These are phyloP conservation scores for Comarum palustre DNA, from an alignment of 306 rosid genomes.

Conservation along the genomic window DNA sequence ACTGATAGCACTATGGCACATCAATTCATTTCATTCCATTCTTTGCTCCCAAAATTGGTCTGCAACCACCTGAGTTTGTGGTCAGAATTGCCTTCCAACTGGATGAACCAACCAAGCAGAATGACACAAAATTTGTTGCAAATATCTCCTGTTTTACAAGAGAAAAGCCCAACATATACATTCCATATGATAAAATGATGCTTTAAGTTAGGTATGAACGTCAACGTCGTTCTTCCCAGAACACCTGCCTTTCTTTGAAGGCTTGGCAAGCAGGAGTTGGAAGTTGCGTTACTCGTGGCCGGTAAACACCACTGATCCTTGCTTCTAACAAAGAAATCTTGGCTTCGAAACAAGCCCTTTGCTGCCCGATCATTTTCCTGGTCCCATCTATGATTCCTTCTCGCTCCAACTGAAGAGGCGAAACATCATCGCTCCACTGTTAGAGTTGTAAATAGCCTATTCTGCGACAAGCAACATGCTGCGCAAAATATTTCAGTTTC, in stretches of 20 bases:
- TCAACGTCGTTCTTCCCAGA: neutral
- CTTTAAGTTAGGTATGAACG: no score
- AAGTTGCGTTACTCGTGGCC: neutral
- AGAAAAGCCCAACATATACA: no score
- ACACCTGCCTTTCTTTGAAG: neutral
- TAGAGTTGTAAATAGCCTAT: neutral
- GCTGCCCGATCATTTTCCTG: slow-evolving; percentile 7
- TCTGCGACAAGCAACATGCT: neutral
- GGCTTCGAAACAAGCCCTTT: neutral
- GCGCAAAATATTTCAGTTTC: neutral
- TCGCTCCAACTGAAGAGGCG: neutral
- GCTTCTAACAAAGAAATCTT: slow-evolving; percentile 16
- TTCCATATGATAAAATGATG: no score
- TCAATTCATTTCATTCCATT: no score
- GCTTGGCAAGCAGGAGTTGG: slow-evolving; percentile 9
- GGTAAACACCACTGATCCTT: slow-evolving; percentile 4
- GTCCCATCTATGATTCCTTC: neutral
- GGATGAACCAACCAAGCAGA: no score
- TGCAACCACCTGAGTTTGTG: no score
- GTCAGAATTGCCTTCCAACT: no score
- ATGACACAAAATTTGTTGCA: no score
- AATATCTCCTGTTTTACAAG: no score
- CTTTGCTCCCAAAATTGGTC: no score
- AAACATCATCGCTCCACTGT: neutral
- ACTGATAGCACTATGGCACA: no score